Conservation (phyloP, 768 basidiomycete species). For the Jaapia argillacea region DNA sequence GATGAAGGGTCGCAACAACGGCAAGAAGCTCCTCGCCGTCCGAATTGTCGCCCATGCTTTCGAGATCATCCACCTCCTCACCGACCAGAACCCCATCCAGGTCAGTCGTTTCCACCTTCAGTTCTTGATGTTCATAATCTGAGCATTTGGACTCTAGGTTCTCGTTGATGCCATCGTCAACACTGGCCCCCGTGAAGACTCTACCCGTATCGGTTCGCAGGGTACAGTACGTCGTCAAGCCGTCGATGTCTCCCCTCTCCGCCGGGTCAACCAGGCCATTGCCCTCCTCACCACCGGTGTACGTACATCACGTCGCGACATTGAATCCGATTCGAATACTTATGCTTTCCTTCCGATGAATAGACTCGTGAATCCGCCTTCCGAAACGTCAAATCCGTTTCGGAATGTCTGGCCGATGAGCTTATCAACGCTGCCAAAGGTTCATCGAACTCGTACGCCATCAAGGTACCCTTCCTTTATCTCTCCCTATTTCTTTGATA, state of each 20-base stretch:
- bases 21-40: slow-evolving; percentile 97
- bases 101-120: no score
- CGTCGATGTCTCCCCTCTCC: slow-evolving; percentile 97
- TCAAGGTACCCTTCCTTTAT: slow-evolving; percentile 60
- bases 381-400: slow-evolving; percentile 99
- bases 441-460: slow-evolving; percentile 99
- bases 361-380: slow-evolving; percentile 99
- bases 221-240: slow-evolving; percentile 99
- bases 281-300: slow-evolving; percentile 93
- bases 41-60: slow-evolving; percentile 99
- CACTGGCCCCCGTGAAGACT: slow-evolving; percentile 99
- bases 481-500: slow-evolving; percentile 1
- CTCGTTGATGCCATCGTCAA: slow-evolving; percentile 98
- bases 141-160: slow-evolving; percentile 35
- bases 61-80: slow-evolving; percentile 99
- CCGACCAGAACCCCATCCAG: slow-evolving; percentile 99
- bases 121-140: no score
- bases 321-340: neutral
- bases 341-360: slow-evolving; percentile 2
- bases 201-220: slow-evolving; percentile 98
- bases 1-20: slow-evolving; percentile 99
- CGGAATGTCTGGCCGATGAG: slow-evolving; percentile 98
- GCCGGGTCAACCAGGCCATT: slow-evolving; percentile 96
- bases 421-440: slow-evolving; percentile 99
- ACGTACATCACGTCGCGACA: slow-evolving; percentile 23